A percentile compares a stretch with the other conserved stretches of the same genome.
Evolutionary conservation across 176 grass and related monocot species (phyloP).

Genomic region (Alopecurus myosuroides): DNA sequence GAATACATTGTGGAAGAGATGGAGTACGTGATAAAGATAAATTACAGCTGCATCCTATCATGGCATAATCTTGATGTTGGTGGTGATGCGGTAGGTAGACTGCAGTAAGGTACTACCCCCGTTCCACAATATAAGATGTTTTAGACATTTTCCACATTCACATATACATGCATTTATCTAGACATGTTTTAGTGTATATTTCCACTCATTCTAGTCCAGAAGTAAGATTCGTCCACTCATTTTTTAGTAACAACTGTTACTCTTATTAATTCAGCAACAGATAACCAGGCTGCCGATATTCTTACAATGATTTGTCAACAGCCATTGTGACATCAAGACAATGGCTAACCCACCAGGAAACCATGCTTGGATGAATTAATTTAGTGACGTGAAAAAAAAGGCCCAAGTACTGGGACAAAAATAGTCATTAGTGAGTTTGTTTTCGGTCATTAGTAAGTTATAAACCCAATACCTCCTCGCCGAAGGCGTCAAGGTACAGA

Average conservation of each 20-base stretch:
- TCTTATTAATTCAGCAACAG: neutral
- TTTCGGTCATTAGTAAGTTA: neutral
- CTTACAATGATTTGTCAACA: neutral
- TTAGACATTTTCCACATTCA: too few species aligned
- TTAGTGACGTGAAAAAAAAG: neutral
- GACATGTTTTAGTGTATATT: too few species aligned
- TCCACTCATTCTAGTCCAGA: too few species aligned
- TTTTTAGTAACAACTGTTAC: neutral
- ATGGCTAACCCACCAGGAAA: neutral
- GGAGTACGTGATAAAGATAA: too few species aligned
- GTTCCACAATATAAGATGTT: too few species aligned
- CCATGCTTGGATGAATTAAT: neutral
- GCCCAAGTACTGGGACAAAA: neutral
- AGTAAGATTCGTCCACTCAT: neutral
- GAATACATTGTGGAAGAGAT: too few species aligned
- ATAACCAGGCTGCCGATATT: neutral
- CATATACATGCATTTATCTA: too few species aligned
- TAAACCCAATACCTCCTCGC: conserved; percentile 79
- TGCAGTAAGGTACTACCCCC: neutral
- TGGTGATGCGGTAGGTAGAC: neutral
- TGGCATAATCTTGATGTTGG: neutral
- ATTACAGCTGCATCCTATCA: too few species aligned
- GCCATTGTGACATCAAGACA: neutral
- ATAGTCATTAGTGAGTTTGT: neutral
- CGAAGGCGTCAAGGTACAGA: conserved; percentile 85